Conservation (phyloP, 805 yeast genomes). For the Ogataea pignaliae region DNA sequence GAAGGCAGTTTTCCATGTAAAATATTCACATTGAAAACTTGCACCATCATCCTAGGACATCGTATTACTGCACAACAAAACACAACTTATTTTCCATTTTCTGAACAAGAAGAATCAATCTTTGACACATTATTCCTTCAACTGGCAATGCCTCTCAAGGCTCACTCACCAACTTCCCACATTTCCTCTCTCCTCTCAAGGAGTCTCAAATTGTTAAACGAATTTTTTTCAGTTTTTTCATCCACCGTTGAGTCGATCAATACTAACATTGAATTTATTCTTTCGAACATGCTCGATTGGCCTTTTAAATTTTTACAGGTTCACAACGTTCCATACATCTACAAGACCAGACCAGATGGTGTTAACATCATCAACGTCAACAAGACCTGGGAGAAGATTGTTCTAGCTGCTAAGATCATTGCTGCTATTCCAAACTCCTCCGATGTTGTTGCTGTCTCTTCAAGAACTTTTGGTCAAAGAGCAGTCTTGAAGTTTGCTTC, state of each 20-base stretch:
- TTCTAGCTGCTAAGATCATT: conserved; percentile 98
- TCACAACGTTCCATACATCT: conserved; percentile 95
- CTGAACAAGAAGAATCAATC: too few species aligned
- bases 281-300: conserved; percentile 8
- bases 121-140: too few species aligned
- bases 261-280: conserved; percentile 2
- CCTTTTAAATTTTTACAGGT: conserved; percentile 44
- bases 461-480: conserved; percentile 99
- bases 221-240: neutral
- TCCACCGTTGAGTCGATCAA: neutral
- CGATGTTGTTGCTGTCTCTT: conserved; percentile 97
- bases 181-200: neutral
- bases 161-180: too few species aligned
- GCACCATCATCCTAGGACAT: too few species aligned
- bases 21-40: too few species aligned
- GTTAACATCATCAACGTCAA: conserved; percentile 97
- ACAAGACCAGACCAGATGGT: conserved; percentile 99
- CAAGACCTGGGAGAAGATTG: conserved; percentile 99
- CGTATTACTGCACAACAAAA: too few species aligned
- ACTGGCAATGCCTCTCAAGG: too few species aligned
- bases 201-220: neutral
- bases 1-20: too few species aligned
- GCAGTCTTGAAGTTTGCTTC: conserved; percentile 99
- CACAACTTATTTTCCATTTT: too few species aligned
- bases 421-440: conserved; percentile 99